Evolutionary conservation across 2,329 filamentous ascomycete species (phyloP).

Genomic region (Arthrobotrys musiformis): DNA sequence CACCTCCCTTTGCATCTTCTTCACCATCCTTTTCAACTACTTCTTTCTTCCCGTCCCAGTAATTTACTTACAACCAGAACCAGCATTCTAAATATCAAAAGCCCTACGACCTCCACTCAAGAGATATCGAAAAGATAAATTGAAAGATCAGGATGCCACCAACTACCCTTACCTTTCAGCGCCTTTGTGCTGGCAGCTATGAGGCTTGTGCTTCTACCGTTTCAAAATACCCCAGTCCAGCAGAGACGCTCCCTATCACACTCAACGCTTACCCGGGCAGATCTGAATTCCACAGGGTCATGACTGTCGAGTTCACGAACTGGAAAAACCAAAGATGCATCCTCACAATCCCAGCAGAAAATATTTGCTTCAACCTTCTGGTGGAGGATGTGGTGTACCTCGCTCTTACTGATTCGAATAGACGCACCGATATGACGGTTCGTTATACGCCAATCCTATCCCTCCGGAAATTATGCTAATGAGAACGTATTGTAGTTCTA

Average conservation of each 20-base stretch:
- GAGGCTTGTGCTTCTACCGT: constrained; percentile 1
- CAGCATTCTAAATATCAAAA: too few species aligned
- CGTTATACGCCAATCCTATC: neutral
- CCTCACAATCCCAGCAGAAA: neutral
- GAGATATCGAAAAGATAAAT: too few species aligned
- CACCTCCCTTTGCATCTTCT: neutral
- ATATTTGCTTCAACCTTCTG: constrained; percentile 17
- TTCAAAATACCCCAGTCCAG: neutral
- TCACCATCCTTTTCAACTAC: neutral
- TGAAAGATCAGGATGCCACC: too few species aligned
- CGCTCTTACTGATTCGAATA: neutral
- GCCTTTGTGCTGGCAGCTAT: constrained; percentile 25
- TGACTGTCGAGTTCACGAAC: constrained; percentile 25
- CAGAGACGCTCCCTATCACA: neutral
- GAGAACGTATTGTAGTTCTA: neutral
- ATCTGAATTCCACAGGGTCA: neutral
- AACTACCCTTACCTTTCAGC: neutral
- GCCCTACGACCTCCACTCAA: too few species aligned
- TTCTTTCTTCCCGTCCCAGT: neutral
- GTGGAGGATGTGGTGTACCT: constrained; percentile 15
- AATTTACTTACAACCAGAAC: neutral
- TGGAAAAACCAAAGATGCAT: constrained; percentile 13
- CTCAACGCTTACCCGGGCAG: neutral
- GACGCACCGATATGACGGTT: neutral
- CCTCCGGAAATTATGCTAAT: neutral